phyloP scores from a whole-genome alignment of 179 eudicot species.

The Gypsophila paniculata region DNA sequence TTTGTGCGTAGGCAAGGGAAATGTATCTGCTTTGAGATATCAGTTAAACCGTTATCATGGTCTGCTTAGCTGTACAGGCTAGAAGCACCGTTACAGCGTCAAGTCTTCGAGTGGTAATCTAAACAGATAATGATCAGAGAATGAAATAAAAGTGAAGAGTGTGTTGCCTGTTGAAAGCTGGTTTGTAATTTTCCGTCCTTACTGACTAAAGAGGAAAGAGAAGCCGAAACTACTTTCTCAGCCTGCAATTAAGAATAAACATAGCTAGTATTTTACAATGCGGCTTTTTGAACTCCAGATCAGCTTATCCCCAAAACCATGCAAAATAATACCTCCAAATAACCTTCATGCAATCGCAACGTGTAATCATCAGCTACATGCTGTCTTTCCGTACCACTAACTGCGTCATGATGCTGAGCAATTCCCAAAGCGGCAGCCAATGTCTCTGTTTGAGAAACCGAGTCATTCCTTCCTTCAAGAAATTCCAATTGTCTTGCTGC shows the following conservation, averaged over 20 bases:
- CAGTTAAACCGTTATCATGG: too few relatives aligned
- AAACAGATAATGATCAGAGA: background rate
- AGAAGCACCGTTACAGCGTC: too few relatives aligned
- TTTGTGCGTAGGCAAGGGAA: too few relatives aligned
- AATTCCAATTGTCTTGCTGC: slow-evolving; percentile 93
- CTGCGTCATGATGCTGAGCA: slow-evolving; percentile 96
- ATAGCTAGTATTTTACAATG: slow-evolving; percentile 2
- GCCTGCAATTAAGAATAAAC: slow-evolving; percentile 47
- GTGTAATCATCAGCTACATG: slow-evolving; percentile 92
- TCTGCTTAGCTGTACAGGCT: too few relatives aligned
- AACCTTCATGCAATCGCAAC: slow-evolving; percentile 63
- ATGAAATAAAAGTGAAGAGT: slow-evolving; percentile 10
- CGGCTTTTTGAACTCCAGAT: background rate
- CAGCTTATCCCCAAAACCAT: background rate
- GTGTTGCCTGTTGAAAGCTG: slow-evolving; percentile 68
- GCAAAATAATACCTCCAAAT: slow-evolving; percentile 52
- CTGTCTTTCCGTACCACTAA: slow-evolving; percentile 85
- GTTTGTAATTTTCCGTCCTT: slow-evolving; percentile 32
- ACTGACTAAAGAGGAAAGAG: slow-evolving; percentile 43
- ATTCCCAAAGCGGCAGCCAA: slow-evolving; percentile 84
- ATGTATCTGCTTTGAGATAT: too few relatives aligned
- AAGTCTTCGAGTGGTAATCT: background rate
- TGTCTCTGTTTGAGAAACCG: slow-evolving; percentile 59
- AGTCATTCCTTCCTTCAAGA: slow-evolving; percentile 51
- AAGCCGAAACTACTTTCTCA: slow-evolving; percentile 69